Conservation (phyloP, 2,329 filamentous ascomycete genomes). For the Epichloe typhina region DNA sequence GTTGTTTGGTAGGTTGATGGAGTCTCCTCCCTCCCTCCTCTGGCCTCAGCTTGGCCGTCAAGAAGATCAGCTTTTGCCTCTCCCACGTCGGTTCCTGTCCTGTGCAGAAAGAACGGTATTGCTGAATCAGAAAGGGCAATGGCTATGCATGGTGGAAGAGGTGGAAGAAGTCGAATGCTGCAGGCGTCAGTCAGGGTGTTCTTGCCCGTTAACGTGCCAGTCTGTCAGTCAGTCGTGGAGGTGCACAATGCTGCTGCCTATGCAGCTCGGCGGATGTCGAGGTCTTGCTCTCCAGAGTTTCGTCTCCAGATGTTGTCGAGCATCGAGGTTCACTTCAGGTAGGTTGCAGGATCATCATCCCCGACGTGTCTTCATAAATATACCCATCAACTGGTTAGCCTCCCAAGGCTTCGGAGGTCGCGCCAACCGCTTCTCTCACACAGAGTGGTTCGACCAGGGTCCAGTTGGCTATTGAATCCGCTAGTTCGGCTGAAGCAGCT, state of each 20-base stretch:
- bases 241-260: background rate
- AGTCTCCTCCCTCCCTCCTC: too few relatives aligned
- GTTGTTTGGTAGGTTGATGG: background rate
- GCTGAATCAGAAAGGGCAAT: constrained; percentile 8
- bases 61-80: background rate
- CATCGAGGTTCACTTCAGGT: too few relatives aligned
- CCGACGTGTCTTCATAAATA: too few relatives aligned
- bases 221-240: background rate
- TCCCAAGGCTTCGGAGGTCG: background rate
- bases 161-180: constrained; percentile 2
- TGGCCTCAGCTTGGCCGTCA: too few relatives aligned
- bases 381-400: too few relatives aligned
- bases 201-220: background rate
- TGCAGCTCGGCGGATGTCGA: background rate
- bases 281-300: background rate
- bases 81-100: background rate
- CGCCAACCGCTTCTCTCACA: background rate
- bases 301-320: background rate
- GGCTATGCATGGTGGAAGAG: constrained; percentile 1
- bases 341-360: too few relatives aligned
- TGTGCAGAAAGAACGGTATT: background rate
- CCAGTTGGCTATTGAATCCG: background rate
- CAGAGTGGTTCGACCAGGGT: background rate
- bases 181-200: background rate
- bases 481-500: background rate